Evolutionary conservation across 345 rosid species (phyloP).

Genomic region (Sisymbrium irio): DNA sequence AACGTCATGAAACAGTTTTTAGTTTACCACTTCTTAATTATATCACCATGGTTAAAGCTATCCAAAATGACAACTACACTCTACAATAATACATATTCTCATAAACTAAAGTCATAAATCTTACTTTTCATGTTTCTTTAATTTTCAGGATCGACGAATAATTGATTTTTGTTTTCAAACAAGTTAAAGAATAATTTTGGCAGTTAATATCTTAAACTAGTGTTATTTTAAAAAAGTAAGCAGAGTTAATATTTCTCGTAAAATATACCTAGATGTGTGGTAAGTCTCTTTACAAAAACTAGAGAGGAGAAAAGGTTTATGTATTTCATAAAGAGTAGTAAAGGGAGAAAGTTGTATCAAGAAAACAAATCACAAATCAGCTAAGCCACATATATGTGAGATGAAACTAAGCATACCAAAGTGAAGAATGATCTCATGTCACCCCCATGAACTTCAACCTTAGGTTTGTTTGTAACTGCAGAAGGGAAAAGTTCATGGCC

Average conservation of each 20-base stretch:
- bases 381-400: neutral
- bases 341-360: neutral
- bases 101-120: neutral
- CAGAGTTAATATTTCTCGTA: neutral
- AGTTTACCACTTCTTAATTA: neutral
- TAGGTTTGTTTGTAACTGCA: slow-evolving; percentile 63
- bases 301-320: neutral
- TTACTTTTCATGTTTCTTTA: neutral
- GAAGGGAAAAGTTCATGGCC: slow-evolving; percentile 91
- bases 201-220: neutral
- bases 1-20: neutral
- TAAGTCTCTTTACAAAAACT: neutral
- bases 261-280: neutral
- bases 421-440: slow-evolving; percentile 95
- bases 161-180: neutral
- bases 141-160: neutral
- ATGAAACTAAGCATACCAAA: slow-evolving; percentile 49
- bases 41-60: neutral
- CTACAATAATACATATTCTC: neutral
- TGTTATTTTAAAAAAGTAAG: neutral
- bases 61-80: neutral
- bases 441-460: slow-evolving; percentile 82
- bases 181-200: neutral
- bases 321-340: neutral
- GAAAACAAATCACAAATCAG: neutral